Evolutionary conservation across 2,329 filamentous ascomycete species (phyloP).

Genomic region (Colletotrichum paranaense): DNA sequence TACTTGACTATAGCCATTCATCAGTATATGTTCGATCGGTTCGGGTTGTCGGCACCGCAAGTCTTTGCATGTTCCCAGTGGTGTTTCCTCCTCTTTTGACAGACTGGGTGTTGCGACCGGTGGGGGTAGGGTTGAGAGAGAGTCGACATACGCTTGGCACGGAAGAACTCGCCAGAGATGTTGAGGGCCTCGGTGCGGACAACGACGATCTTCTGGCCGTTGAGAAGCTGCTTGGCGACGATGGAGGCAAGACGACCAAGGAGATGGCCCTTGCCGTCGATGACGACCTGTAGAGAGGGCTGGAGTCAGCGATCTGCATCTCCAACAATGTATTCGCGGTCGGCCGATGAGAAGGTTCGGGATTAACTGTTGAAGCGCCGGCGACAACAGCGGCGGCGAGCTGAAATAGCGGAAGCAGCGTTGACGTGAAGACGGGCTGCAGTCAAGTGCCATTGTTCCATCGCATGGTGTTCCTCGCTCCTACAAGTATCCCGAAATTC

Average conservation of each 20-base stretch:
- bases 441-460: background rate
- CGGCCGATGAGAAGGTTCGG: background rate
- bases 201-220: conserved; percentile 98
- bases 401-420: background rate
- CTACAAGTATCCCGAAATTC: conserved; percentile 3
- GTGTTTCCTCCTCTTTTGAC: conserved; percentile 4
- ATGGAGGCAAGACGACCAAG: conserved; percentile 98
- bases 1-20: conserved; percentile 88
- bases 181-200: conserved; percentile 99
- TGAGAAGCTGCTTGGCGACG: conserved; percentile 98
- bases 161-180: conserved; percentile 99
- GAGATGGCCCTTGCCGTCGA: conserved; percentile 99
- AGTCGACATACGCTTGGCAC: conserved; percentile 93
- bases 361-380: background rate
- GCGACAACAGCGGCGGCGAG: background rate
- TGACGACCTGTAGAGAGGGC: conserved; percentile 78
- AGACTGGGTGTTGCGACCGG: conserved; percentile 9
- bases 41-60: background rate
- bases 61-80: background rate
- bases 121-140: conserved; percentile 36
- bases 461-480: background rate
- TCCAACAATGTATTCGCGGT: background rate
- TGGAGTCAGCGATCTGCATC: conserved; percentile 44
- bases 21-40: conserved; percentile 53
- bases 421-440: background rate